Percentiles rank a stretch among this genome's conserved stretches.
These are phyloP conservation scores for Neoboletus magnificus DNA, from an alignment of 768 basidiomycete species.

Conservation along the genomic window DNA sequence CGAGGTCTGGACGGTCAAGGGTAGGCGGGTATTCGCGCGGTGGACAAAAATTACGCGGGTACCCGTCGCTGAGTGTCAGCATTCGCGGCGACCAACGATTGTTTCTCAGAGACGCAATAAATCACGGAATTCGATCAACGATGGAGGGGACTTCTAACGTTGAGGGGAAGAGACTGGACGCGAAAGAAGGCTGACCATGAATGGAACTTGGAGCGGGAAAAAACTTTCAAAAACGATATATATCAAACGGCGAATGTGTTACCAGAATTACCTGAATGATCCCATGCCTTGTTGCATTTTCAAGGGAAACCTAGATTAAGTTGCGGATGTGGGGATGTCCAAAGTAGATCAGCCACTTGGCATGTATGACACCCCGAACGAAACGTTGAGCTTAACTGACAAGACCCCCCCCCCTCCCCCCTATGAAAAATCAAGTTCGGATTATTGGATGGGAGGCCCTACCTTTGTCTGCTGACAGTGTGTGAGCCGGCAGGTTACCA, in stretches of 20 bases:
- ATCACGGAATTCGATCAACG: background rate
- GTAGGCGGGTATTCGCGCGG: background rate
- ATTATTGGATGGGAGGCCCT: background rate
- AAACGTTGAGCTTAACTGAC: slow-evolving; percentile 13
- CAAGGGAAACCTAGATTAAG: slow-evolving; percentile 3
- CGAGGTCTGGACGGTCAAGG: background rate
- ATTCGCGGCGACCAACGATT: background rate
- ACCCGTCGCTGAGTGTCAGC: background rate
- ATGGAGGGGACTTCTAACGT: background rate
- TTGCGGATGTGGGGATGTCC: slow-evolving; percentile 1
- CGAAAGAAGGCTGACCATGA: slow-evolving; percentile 1
- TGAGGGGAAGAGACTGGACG: background rate
- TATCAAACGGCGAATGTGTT: slow-evolving; percentile 6
- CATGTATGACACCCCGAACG: background rate
- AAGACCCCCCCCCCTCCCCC: background rate
- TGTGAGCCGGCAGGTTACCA: background rate
- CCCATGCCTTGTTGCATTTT: background rate
- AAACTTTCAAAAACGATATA: slow-evolving; percentile 6
- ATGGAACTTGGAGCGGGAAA: slow-evolving; percentile 13
- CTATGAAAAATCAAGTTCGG: background rate
- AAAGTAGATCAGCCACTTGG: background rate
- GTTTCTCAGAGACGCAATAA: background rate
- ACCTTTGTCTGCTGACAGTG: background rate
- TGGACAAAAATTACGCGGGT: background rate
- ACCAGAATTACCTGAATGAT: slow-evolving; percentile 15